These are phyloP conservation scores for Zelopaecilomyces penicillatus DNA, from an alignment of 2,329 filamentous ascomycete species.

Conservation along the genomic window DNA sequence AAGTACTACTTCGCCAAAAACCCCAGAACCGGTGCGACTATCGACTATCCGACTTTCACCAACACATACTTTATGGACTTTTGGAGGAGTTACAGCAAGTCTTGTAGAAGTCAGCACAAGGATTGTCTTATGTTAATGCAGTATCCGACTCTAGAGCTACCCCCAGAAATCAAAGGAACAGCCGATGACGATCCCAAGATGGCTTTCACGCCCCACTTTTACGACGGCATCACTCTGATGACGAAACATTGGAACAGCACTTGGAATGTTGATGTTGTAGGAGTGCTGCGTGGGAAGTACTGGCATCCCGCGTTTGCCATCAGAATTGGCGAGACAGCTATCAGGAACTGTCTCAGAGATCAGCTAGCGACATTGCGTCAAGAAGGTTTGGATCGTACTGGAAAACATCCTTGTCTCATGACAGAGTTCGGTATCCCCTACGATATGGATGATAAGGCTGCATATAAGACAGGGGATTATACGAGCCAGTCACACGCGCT, in stretches of 20 bases:
- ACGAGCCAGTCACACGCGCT: constrained; percentile 85
- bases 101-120: constrained; percentile 67
- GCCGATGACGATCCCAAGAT: constrained; percentile 81
- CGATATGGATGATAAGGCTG: constrained; percentile 95
- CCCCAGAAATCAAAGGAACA: constrained; percentile 79
- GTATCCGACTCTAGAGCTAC: constrained; percentile 84
- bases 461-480: constrained; percentile 93
- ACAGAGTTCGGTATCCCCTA: constrained; percentile 97
- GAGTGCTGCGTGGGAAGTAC: constrained; percentile 82
- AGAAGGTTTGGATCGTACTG: constrained; percentile 83
- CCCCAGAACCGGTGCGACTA: constrained; percentile 60
- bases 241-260: constrained; percentile 98
- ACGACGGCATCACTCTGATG: constrained; percentile 92
- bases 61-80: constrained; percentile 87
- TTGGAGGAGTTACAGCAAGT: constrained; percentile 67
- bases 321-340: constrained; percentile 85
- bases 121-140: constrained; percentile 85
- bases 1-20: constrained; percentile 85
- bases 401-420: constrained; percentile 79
- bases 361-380: constrained; percentile 76
- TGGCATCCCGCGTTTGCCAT: constrained; percentile 83
- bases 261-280: constrained; percentile 96
- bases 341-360: constrained; percentile 85
- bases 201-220: constrained; percentile 92
- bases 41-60: constrained; percentile 80